phyloP scores from a whole-genome alignment of 2,329 filamentous ascomycete species.

The Fusarium xyrophilum region DNA sequence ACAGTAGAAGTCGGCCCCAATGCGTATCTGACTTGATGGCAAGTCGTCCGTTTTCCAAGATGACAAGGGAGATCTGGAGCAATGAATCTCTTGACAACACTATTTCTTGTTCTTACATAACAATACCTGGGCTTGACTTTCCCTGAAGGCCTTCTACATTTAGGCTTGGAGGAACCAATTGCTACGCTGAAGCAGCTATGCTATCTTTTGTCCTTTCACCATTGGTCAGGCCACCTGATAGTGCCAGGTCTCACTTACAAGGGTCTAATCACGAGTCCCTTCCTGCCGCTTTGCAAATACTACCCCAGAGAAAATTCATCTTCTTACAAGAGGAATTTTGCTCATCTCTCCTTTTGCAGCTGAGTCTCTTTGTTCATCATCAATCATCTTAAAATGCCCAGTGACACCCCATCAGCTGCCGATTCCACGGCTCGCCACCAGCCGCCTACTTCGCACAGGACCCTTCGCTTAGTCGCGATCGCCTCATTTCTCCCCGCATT shows the following conservation, averaged over 20 bases:
- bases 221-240: conserved; percentile 26
- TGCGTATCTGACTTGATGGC: background rate
- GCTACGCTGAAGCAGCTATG: background rate
- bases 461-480: conserved; percentile 47
- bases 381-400: conserved; percentile 18
- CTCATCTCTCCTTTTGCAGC: background rate
- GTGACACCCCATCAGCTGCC: conserved; percentile 19
- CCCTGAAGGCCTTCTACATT: background rate
- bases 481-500: conserved; percentile 50
- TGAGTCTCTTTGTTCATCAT: background rate
- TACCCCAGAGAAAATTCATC: background rate
- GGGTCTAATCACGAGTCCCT: conserved; percentile 29
- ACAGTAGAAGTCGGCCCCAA: background rate
- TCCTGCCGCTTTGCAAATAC: conserved; percentile 3
- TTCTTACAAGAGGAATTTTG: background rate
- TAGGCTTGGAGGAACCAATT: background rate
- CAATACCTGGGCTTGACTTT: background rate
- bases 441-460: conserved; percentile 26
- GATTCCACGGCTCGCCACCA: conserved; percentile 18
- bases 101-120: background rate
- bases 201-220: conserved; percentile 1
- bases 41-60: background rate
- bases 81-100: background rate
- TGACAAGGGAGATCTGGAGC: background rate
- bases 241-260: conserved; percentile 29